Evolutionary conservation across 2,329 filamentous ascomycete species (phyloP).

Genomic region (Blastomyces parvus): DNA sequence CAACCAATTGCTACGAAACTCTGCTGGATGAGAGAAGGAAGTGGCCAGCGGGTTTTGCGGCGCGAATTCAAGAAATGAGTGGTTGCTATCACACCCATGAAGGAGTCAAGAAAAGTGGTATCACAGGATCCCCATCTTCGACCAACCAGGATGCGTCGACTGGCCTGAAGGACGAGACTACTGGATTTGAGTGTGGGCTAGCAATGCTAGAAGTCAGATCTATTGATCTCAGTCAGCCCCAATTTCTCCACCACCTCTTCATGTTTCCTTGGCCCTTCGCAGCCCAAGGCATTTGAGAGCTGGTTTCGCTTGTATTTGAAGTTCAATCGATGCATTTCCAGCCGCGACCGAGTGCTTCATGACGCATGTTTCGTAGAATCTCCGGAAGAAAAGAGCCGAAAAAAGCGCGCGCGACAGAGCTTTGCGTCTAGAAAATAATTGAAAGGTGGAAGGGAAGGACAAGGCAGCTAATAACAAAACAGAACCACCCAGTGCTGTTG

Average conservation of each 20-base stretch:
- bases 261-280: not conserved
- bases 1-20: too few relatives aligned
- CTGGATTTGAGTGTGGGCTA: not conserved
- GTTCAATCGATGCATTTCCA: not conserved
- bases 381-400: not conserved
- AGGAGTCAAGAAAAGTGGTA: not conserved
- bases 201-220: not conserved
- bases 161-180: not conserved
- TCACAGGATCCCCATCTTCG: not conserved
- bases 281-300: too few relatives aligned
- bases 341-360: not conserved
- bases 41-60: too few relatives aligned
- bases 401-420: not conserved
- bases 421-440: not conserved
- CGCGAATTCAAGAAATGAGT: not conserved
- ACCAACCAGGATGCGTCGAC: not conserved
- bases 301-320: too few relatives aligned
- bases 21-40: too few relatives aligned
- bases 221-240: conserved; percentile 5
- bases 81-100: not conserved
- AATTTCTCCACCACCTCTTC: not conserved
- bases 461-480: not conserved
- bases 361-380: not conserved
- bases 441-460: not conserved
- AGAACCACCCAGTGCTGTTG: not conserved